These are phyloP conservation scores for Aspergillus thermomutatus DNA, from an alignment of 2,329 filamentous ascomycete species.

Conservation along the genomic window DNA sequence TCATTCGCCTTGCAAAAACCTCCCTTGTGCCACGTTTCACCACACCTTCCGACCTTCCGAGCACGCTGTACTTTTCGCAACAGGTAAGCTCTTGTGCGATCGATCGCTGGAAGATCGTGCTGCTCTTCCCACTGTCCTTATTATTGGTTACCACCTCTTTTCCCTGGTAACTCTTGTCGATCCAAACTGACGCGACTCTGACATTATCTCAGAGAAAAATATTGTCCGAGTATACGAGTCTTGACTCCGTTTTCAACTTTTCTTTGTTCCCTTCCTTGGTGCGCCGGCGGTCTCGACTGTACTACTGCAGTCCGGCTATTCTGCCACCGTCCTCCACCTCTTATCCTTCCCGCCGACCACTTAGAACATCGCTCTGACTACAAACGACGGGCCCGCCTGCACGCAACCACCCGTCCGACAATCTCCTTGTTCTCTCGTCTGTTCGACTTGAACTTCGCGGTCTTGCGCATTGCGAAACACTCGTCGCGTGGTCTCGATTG, in stretches of 20 bases:
- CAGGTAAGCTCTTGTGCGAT: constrained; percentile 17
- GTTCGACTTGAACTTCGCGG: neutral
- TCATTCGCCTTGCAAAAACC: constrained; percentile 6
- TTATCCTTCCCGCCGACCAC: neutral
- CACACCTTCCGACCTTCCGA: constrained; percentile 16
- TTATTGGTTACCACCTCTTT: neutral
- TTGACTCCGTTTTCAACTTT: neutral
- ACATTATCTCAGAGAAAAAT: neutral
- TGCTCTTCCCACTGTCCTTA: constrained; percentile 5
- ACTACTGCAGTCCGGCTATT: neutral
- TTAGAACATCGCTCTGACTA: neutral
- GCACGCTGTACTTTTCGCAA: constrained; percentile 6
- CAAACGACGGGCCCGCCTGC: neutral
- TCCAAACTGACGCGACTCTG: neutral
- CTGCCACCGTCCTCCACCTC: neutral
- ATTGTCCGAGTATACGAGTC: neutral
- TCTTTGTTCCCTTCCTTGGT: neutral
- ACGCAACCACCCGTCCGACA: neutral
- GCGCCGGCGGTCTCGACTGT: neutral
- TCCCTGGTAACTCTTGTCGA: neutral
- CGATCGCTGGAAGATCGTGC: constrained; percentile 10
- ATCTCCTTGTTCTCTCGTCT: neutral
- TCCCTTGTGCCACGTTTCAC: constrained; percentile 20
- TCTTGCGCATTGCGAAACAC: neutral
- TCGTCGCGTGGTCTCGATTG: neutral